phyloP scores from a whole-genome alignment of 2,329 filamentous ascomycete genomes.

The Didymosphaeria variabile region DNA sequence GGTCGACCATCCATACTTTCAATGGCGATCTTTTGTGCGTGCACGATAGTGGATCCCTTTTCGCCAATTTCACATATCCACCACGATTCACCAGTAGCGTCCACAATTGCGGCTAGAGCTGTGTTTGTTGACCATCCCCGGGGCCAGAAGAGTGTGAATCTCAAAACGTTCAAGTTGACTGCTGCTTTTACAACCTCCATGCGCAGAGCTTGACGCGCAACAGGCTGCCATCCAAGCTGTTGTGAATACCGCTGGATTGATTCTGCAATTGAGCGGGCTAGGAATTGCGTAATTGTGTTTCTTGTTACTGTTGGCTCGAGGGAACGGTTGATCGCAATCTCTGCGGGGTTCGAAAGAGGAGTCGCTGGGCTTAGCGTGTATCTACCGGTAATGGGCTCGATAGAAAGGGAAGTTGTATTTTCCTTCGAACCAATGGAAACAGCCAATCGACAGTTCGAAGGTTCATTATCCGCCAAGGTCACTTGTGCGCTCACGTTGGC shows the following conservation, averaged over 20 bases:
- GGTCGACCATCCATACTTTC: conserved; percentile 30
- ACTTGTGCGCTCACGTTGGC: conserved; percentile 68
- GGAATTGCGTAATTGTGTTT: conserved; percentile 66
- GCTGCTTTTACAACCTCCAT: conserved; percentile 67
- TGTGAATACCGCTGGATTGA: conserved; percentile 68
- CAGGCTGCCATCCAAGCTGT: conserved; percentile 71
- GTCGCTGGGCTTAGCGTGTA: conserved; percentile 72
- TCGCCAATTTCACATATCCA: conserved; percentile 46
- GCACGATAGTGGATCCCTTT: conserved; percentile 32
- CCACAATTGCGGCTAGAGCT: conserved; percentile 69
- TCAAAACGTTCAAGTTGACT: conserved; percentile 67
- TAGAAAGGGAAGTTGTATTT: conserved; percentile 65
- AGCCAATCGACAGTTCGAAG: conserved; percentile 72
- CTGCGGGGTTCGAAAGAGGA: conserved; percentile 57
- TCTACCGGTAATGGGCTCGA: conserved; percentile 82
- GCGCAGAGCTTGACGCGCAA: conserved; percentile 37
- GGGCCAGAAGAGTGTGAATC: conserved; percentile 75
- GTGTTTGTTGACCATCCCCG: conserved; percentile 76
- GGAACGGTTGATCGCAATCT: conserved; percentile 70
- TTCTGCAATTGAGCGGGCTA: conserved; percentile 69
- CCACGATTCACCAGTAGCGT: conserved; percentile 48
- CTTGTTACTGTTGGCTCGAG: conserved; percentile 68
- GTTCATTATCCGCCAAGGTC: conserved; percentile 66
- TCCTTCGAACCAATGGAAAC: conserved; percentile 74
- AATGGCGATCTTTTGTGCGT: conserved; percentile 41